Conservation (phyloP, 78 protist genomes). For the Speleostelium caveatum region DNA sequence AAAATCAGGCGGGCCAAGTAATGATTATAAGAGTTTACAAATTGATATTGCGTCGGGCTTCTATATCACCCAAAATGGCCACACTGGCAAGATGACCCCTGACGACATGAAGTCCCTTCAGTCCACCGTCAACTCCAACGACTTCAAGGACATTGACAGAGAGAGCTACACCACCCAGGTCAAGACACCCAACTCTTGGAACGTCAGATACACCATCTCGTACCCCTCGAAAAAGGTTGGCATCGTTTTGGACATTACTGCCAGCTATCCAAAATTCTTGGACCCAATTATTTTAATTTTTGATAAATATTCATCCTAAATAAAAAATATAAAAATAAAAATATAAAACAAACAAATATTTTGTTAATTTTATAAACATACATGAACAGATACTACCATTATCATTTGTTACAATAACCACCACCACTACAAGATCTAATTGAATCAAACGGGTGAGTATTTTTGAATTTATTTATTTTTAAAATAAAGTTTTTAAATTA, state of each 20-base stretch:
- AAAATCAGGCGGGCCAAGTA: slow-evolving; percentile 38
- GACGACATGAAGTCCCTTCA: slow-evolving; percentile 24
- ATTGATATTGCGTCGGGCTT: slow-evolving; percentile 44
- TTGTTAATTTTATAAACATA: too few species aligned
- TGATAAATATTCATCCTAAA: slow-evolving; percentile 36
- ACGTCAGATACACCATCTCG: slow-evolving; percentile 4
- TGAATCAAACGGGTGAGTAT: too few species aligned
- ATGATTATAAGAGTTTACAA: slow-evolving; percentile 62
- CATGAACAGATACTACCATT: too few species aligned
- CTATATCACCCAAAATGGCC: slow-evolving; percentile 15
- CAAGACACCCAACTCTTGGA: slow-evolving; percentile 30
- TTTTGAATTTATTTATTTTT: too few species aligned
- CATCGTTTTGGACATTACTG: background rate
- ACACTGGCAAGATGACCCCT: slow-evolving; percentile 18
- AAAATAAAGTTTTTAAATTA: too few species aligned
- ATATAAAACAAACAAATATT: too few species aligned
- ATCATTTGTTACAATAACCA: too few species aligned
- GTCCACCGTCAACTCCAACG: slow-evolving; percentile 5
- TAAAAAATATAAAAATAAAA: background rate
- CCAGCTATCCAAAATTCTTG: slow-evolving; percentile 58
- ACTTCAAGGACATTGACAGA: slow-evolving; percentile 16
- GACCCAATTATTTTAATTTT: slow-evolving; percentile 43
- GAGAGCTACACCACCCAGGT: background rate
- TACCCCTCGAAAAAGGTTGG: slow-evolving; percentile 22
- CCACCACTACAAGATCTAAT: too few species aligned